Base-by-base conservation (phyloP, 2,329 filamentous ascomycete species). In the Uncinocarpus reesii region DNA sequence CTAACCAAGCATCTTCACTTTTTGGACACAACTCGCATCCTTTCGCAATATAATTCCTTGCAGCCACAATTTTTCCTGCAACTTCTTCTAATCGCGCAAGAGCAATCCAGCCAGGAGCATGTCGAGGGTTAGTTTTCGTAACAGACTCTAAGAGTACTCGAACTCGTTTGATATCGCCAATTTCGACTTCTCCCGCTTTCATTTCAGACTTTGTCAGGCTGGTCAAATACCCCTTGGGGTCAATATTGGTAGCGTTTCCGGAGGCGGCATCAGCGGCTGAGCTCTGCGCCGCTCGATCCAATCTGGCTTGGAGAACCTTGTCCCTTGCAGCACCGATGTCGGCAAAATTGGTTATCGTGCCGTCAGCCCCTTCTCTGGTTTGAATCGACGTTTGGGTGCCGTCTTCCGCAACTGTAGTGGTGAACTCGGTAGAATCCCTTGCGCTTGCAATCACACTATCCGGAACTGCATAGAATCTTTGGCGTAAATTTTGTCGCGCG, bases 281-380 rank as follows among this genome's bases (percentile, higher is more conserved):
- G 16, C 75, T 81, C 54, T 83, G 78, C 3, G 86, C 89, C 6
- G 88, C 89, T 62, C 94, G 86, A 59, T 96, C 90, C 35, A 98
- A 74, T 56, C 86, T 82, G n/a, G 93, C 90, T 63, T 95, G 84
- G 46, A 98, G 76, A 34, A 95, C 92, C 67, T 95, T 95, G 71
- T 95, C 87, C 70, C 92, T 81, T 16, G 92, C 93, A 37, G 89
- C 88, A 67, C 93, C 92, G 54, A 98, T 96, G 65, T 95, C 86
- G 37, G 90, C 90, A 63, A 98, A 98, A 63, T 98, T 95, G 8
- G 90, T 98, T 79, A 95, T 92, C 1, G 88, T 94, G 1, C 90
- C 89, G 60, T 95, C 88, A 2, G 68, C 64, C 42, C 65, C 69
- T 50, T 81, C 77, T 24, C 57, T 60, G 29, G 60, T 64, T 16